Conservation (phyloP, 108 stramenopile species). For the Skeletonema grethae region DNA sequence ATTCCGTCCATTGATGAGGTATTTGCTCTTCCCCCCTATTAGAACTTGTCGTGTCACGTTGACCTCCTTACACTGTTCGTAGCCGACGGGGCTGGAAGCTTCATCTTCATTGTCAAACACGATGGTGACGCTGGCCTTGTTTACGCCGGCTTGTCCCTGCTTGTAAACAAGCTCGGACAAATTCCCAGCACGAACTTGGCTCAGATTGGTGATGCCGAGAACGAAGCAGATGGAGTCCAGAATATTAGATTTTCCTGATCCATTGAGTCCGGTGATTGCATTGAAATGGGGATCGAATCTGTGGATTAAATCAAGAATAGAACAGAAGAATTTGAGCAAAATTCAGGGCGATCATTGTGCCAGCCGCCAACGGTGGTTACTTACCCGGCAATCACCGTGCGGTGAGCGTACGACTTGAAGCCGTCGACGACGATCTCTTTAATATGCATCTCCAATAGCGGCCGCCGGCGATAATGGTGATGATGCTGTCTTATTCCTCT, state of each 20-base stretch:
- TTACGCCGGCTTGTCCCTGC: conserved; percentile 99
- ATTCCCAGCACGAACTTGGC: conserved; percentile 96
- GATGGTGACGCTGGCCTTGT: conserved; percentile 96
- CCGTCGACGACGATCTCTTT: conserved; percentile 98
- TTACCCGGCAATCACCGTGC: conserved; percentile 95
- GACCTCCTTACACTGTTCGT: conserved; percentile 90
- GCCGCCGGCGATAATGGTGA: conserved; percentile 2
- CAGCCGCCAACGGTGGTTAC: conserved; percentile 20
- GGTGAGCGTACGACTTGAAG: conserved; percentile 98
- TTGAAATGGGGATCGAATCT: conserved; percentile 99
- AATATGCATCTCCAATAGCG: conserved; percentile 82
- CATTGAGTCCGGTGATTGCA: conserved; percentile 99
- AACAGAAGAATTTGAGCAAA: background rate
- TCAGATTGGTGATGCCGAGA: conserved; percentile 97
- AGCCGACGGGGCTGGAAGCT: conserved; percentile 89
- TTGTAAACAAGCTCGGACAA: conserved; percentile 99
- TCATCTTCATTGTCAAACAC: conserved; percentile 96
- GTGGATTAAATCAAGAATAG: background rate
- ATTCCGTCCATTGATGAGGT: conserved; percentile 96
- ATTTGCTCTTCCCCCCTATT: conserved; percentile 97
- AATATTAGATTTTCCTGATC: conserved; percentile 98
- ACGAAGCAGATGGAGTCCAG: conserved; percentile 99
- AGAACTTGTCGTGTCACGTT: conserved; percentile 97
- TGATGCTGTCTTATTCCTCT: background rate
- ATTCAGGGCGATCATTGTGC: background rate